Evolutionary conservation across 176 grass and related monocot species (phyloP), one percentile per base, ranked within the genome.

Genomic region (Avena sativa): DNA sequence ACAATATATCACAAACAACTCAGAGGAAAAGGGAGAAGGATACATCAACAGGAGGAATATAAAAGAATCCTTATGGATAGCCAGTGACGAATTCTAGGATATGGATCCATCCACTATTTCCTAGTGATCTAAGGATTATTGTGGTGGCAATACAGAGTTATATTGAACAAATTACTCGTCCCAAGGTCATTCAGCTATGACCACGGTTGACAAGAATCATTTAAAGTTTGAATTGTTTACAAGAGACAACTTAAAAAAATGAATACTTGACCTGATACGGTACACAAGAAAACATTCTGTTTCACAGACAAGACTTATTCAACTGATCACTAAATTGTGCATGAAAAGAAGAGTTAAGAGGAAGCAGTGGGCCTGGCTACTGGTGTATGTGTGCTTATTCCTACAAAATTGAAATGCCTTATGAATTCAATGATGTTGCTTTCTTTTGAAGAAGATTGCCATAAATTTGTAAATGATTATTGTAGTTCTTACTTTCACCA

Each of bases 201-300:
- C 7, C n/a, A 60, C 51, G 13, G 48, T 46, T 44, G 13, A 9
- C 6, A 66, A 68, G 5, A 52, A 69, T 3, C 20, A 28, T 86
- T 67, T 79, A n/a, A 83, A 78, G 50, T 19, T 34, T 71, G 59
- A 50, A 36, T 66, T 53, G 12, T 65, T 64, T 9, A 85, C 66
- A 74, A 66, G 23, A 85, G 7, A 40, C 25, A 53, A 17, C 60
- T 78, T 19, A 25, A 78, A 10, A 78, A 10, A 78, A 70, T 57
- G 32, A 69, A 79, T 51, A 70, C 15, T 71, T 12, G 25, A 25
- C 21, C 49, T 40, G 57, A 86, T 5, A 47, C 2, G 13, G 48
- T 6, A 53, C 25, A 75, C 55, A 77, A 30, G 12, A 55, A 61
- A 74, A 61, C 53, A 74, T 74, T 17, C 2, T 47, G 21, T 58